Percentiles rank a stretch among this genome's conserved stretches.
Evolutionary conservation across 2,329 filamentous ascomycete species (phyloP).

Genomic region (Aspergillus felis): DNA sequence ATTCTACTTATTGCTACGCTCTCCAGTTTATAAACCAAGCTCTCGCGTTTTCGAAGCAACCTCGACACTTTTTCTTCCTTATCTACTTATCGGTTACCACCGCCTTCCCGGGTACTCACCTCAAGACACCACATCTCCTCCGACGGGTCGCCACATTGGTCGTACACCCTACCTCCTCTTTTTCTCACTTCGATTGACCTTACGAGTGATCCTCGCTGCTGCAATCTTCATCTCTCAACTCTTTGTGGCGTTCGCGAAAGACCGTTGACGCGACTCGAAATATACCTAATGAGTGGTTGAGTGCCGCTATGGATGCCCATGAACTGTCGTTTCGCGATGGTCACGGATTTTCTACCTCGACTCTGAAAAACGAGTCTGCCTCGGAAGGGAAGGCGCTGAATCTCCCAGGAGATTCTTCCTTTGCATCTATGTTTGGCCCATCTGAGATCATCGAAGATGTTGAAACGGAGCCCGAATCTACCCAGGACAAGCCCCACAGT

Average conservation of each 20-base stretch:
- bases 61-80: background rate
- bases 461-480: constrained; percentile 19
- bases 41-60: background rate
- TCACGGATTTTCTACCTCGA: background rate
- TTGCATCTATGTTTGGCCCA: constrained; percentile 21
- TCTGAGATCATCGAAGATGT: constrained; percentile 12
- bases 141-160: background rate
- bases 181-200: background rate
- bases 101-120: background rate
- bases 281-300: background rate
- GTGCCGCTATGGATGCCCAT: constrained; percentile 3
- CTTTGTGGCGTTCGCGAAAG: background rate
- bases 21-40: background rate
- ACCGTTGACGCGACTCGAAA: background rate
- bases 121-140: background rate
- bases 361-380: background rate
- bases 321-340: background rate
- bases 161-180: background rate
- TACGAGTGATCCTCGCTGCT: background rate
- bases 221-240: background rate
- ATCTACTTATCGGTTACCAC: background rate
- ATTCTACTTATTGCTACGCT: background rate
- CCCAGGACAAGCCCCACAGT: constrained; percentile 21
- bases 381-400: background rate
- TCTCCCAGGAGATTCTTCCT: constrained; percentile 1